Evolutionary conservation across 768 basidiomycete genomes (phyloP).

Genomic region (Trametes gibbosa): DNA sequence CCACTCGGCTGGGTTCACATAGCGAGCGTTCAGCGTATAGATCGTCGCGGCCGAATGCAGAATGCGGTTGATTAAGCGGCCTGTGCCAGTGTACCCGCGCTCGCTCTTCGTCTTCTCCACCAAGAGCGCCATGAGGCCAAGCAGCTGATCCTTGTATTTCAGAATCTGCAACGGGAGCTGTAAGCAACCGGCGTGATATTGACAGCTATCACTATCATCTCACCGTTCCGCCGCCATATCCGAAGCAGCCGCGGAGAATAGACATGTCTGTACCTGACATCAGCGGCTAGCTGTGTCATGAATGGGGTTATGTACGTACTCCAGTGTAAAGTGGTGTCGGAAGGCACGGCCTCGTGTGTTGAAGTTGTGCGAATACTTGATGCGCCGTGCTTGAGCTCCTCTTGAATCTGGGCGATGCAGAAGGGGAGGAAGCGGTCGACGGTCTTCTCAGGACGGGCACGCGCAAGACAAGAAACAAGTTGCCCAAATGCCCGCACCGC

Average conservation of each 20-base stretch:
- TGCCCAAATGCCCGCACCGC: conserved; percentile 90
- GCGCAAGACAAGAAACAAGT: conserved; percentile 79
- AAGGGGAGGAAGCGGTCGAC: conserved; percentile 78
- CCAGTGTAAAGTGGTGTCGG: conserved; percentile 91
- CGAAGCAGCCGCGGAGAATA: conserved; percentile 79
- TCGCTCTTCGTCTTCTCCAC: conserved; percentile 83
- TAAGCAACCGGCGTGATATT: background rate
- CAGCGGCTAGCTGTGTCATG: conserved; percentile 1
- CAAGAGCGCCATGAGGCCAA: conserved; percentile 61
- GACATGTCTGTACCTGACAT: conserved; percentile 55
- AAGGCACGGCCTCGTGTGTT: conserved; percentile 67
- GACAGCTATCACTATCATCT: conserved; percentile 33
- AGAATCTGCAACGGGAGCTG: conserved; percentile 50
- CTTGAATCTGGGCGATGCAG: conserved; percentile 73
- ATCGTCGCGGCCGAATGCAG: conserved; percentile 72
- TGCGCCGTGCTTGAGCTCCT: conserved; percentile 87
- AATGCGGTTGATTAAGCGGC: conserved; percentile 71
- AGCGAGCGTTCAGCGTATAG: conserved; percentile 76
- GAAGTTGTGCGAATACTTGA: conserved; percentile 83
- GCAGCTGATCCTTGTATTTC: conserved; percentile 61
- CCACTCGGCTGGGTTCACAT: conserved; percentile 84
- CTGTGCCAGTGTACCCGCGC: conserved; percentile 81
- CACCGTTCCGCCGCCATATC: conserved; percentile 65
- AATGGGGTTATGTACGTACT: conserved; percentile 47
- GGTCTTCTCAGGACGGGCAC: conserved; percentile 71